A percentile compares a stretch with the other conserved stretches of the same genome.
These are phyloP conservation scores for Fusarium illudens DNA, from an alignment of 2,329 filamentous ascomycete species.

Conservation along the genomic window DNA sequence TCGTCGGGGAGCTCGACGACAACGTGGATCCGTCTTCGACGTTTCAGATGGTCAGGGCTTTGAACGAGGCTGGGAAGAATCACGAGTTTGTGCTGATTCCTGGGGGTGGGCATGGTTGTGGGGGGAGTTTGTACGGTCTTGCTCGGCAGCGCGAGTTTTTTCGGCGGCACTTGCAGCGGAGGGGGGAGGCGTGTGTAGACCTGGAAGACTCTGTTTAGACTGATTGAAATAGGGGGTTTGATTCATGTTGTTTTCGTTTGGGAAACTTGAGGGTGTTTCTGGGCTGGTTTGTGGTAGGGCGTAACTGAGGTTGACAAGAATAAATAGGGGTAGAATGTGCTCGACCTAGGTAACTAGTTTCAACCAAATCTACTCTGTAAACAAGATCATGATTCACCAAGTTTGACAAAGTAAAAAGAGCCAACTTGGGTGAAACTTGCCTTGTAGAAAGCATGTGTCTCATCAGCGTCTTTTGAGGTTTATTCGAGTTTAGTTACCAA, in stretches of 20 bases:
- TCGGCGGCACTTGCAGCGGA: conserved; percentile 17
- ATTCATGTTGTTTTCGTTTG: neutral
- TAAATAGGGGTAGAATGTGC: neutral
- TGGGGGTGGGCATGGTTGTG: conserved; percentile 32
- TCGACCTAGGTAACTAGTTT: neutral
- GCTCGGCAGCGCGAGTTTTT: conserved; percentile 33
- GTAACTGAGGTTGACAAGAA: neutral
- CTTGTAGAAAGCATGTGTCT: neutral
- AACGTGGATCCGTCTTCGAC: conserved; percentile 45
- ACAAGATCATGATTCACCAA: neutral
- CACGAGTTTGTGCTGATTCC: conserved; percentile 44
- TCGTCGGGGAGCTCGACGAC: conserved; percentile 42
- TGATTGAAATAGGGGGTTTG: neutral
- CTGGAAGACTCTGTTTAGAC: neutral
- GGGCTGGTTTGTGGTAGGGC: neutral
- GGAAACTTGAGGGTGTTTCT: neutral
- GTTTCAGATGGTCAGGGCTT: conserved; percentile 39
- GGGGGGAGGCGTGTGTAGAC: conserved; percentile 5
- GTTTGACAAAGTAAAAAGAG: neutral
- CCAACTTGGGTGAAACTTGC: neutral
- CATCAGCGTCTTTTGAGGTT: neutral
- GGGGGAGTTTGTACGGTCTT: conserved; percentile 24
- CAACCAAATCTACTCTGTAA: too few relatives aligned
- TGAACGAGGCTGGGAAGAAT: conserved; percentile 42
- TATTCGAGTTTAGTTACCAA: neutral